Percentiles rank a stretch among this genome's conserved stretches.
Evolutionary conservation across 495 filamentous ascomycete genomes (phyloP).

Genomic region (Penicillium salamii): DNA sequence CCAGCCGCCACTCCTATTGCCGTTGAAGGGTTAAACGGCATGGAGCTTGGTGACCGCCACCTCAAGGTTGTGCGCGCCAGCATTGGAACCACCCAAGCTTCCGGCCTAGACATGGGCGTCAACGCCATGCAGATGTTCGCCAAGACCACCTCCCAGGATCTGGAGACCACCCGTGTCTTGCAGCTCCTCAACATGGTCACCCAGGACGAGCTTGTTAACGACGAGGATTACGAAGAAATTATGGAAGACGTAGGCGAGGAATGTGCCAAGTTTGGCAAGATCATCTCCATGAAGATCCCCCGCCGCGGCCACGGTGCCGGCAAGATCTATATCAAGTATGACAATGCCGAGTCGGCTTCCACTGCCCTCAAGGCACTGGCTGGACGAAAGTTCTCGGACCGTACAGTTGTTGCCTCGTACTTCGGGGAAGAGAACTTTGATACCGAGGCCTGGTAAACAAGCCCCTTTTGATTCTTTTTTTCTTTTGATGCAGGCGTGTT

Average conservation of each 20-base stretch:
- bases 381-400: conserved; percentile 89
- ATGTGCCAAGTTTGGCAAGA: conserved; percentile 81
- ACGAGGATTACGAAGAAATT: conserved; percentile 96
- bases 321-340: conserved; percentile 96
- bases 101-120: conserved; percentile 89
- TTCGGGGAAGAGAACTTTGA: conserved; percentile 64
- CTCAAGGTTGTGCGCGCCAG: conserved; percentile 86
- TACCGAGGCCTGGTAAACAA: conserved; percentile 24
- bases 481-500: conserved; percentile 12
- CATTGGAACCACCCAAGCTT: conserved; percentile 86
- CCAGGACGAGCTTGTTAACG: conserved; percentile 88
- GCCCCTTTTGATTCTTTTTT: conserved; percentile 2
- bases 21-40: conserved; percentile 85
- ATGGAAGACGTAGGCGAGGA: conserved; percentile 88
- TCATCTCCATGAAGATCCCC: conserved; percentile 86
- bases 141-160: conserved; percentile 76
- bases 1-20: conserved; percentile 75
- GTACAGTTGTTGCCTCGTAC: conserved; percentile 93
- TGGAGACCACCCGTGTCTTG: conserved; percentile 76
- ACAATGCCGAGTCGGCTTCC: conserved; percentile 70
- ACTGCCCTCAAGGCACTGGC: conserved; percentile 83
- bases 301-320: conserved; percentile 86
- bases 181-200: conserved; percentile 98
- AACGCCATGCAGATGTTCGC: conserved; percentile 99
- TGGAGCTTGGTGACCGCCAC: conserved; percentile 83